Evolutionary conservation across 73 alveolate species (phyloP).

Genomic region (Tetrahymena thermophila): DNA sequence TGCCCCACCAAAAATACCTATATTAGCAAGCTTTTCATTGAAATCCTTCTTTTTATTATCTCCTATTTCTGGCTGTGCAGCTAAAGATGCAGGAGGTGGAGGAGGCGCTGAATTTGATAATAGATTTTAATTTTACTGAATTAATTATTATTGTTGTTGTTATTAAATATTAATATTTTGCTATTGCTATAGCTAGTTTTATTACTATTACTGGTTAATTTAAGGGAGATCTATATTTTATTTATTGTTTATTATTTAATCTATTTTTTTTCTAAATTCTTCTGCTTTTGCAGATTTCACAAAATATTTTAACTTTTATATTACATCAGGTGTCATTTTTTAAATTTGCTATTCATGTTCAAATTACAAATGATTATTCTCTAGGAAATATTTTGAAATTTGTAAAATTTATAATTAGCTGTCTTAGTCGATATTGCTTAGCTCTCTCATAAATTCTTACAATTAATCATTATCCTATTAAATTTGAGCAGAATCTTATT

Average conservation of each 20-base stretch:
- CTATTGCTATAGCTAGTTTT: not conserved
- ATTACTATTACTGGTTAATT: not conserved
- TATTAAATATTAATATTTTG: not conserved
- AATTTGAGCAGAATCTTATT: too few species aligned
- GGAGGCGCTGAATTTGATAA: not conserved
- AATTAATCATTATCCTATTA: not conserved
- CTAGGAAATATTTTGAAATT: not conserved
- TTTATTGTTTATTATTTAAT: not conserved
- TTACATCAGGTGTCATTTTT: not conserved
- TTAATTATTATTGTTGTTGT: not conserved
- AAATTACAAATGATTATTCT: not conserved
- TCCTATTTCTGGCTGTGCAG: not conserved
- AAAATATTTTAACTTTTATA: not conserved
- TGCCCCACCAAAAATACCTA: not conserved
- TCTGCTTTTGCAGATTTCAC: not conserved
- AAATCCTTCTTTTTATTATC: not conserved
- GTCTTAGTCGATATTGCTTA: not conserved
- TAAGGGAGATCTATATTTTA: not conserved
- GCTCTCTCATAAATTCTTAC: not conserved
- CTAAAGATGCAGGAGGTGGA: not conserved
- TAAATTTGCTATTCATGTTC: not conserved
- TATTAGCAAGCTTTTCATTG: not conserved
- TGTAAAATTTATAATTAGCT: not conserved
- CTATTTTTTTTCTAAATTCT: not conserved
- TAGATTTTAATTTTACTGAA: not conserved